phyloP scores from a whole-genome alignment of 2,329 filamentous ascomycete genomes.

The Penicillium sp. region DNA sequence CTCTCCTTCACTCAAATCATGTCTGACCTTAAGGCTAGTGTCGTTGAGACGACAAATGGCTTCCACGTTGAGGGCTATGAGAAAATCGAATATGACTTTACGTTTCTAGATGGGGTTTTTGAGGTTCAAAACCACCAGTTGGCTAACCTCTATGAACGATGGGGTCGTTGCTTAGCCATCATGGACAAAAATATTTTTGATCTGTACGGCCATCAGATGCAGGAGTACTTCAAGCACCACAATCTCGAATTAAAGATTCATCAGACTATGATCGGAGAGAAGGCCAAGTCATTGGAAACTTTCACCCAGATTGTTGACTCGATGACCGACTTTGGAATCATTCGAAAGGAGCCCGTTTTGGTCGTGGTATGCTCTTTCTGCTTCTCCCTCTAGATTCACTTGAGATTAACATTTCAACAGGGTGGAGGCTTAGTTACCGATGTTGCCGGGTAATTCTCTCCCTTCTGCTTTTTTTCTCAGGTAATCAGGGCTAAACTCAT shows the following conservation, averaged over 20 bases:
- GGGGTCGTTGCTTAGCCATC: conserved; percentile 10
- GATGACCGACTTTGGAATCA: conserved; percentile 11
- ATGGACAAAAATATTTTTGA: conserved; percentile 10
- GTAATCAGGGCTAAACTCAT: not conserved
- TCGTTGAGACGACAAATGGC: conserved; percentile 4
- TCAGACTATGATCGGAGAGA: conserved; percentile 10
- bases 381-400: not conserved
- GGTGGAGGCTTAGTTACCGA: not conserved
- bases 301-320: conserved; percentile 9
- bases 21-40: conserved; percentile 9
- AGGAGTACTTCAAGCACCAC: conserved; percentile 6
- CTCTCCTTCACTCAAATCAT: not conserved
- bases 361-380: conserved; percentile 3
- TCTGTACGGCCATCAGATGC: conserved; percentile 1
- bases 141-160: conserved; percentile 5
- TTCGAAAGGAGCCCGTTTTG: conserved; percentile 8
- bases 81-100: conserved; percentile 10
- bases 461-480: no score
- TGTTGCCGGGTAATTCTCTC: not conserved
- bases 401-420: not conserved
- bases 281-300: conserved; percentile 9
- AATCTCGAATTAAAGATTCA: conserved; percentile 7
- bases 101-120: conserved; percentile 6
- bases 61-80: conserved; percentile 9
- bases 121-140: conserved; percentile 1